These are phyloP conservation scores for Sugiyamaella americana DNA, from an alignment of 805 yeast genomes.

Conservation along the genomic window DNA sequence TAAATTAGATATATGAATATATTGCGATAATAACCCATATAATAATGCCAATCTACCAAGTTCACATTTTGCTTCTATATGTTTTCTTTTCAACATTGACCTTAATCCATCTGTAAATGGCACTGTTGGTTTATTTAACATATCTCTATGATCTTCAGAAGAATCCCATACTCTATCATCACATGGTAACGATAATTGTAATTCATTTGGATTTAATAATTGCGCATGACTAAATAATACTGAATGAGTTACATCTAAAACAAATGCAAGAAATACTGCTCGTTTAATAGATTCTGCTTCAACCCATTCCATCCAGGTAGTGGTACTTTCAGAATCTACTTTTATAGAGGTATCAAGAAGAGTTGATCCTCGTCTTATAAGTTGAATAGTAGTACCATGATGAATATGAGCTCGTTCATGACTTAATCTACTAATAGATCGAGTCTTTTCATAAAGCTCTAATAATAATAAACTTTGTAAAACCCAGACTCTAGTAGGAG, in stretches of 20 bases:
- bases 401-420: slow-evolving; percentile 82
- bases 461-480: slow-evolving; percentile 64
- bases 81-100: slow-evolving; percentile 46
- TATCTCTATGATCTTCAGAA: slow-evolving; percentile 19
- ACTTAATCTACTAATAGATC: slow-evolving; percentile 52
- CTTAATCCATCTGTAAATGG: slow-evolving; percentile 54
- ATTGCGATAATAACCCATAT: slow-evolving; percentile 58
- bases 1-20: slow-evolving; percentile 65
- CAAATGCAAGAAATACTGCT: slow-evolving; percentile 73
- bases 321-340: slow-evolving; percentile 24
- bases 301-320: slow-evolving; percentile 59
- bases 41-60: slow-evolving; percentile 62
- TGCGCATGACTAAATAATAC: slow-evolving; percentile 69
- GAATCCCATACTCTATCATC: slow-evolving; percentile 53
- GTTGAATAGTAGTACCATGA: slow-evolving; percentile 78
- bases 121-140: slow-evolving; percentile 17
- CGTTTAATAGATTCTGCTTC: slow-evolving; percentile 74
- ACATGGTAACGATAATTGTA: slow-evolving; percentile 56
- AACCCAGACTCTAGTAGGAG: slow-evolving; percentile 72
- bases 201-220: slow-evolving; percentile 49
- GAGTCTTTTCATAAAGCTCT: slow-evolving; percentile 72
- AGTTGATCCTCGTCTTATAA: slow-evolving; percentile 52
- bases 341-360: slow-evolving; percentile 36
- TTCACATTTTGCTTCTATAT: slow-evolving; percentile 40
- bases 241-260: slow-evolving; percentile 71